phyloP scores from a whole-genome alignment of 169 alveolate genomes.

The Miamiensis avidus region DNA sequence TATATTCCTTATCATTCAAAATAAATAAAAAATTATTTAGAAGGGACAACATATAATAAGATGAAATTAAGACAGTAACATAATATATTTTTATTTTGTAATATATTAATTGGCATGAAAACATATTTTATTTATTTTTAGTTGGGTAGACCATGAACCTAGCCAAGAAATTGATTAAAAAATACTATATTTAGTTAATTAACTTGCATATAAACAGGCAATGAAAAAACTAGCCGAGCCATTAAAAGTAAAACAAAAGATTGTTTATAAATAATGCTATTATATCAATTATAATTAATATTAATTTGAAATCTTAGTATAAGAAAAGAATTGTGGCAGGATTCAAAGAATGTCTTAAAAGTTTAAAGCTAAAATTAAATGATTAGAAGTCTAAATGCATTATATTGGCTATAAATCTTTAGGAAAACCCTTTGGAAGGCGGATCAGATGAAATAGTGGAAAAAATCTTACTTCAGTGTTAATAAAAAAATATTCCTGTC shows the following conservation, averaged over 20 bases:
- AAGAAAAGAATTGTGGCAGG: conserved; percentile 53
- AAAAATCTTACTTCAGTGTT: conserved; percentile 16
- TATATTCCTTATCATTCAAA: neutral
- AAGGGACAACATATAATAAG: conserved; percentile 10
- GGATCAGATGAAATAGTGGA: conserved; percentile 35
- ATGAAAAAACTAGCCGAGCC: conserved; percentile 47
- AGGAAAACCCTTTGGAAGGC: conserved; percentile 29
- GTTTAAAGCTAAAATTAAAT: conserved; percentile 4
- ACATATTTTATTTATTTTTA: too few relatives aligned
- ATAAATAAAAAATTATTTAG: conserved; percentile 4
- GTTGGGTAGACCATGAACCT: conserved; percentile 43
- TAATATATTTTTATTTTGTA: neutral
- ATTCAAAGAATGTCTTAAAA: conserved; percentile 19
- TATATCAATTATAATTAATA: too few relatives aligned
- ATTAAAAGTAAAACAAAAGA: conserved; percentile 16
- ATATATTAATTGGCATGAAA: too few relatives aligned
- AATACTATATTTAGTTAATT: conserved; percentile 19
- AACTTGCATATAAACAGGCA: conserved; percentile 32
- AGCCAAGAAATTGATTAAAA: conserved; percentile 31
- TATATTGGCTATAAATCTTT: conserved; percentile 24
- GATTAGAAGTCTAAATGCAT: conserved; percentile 36
- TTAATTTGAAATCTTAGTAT: neutral
- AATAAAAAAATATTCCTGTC: conserved; percentile 19
- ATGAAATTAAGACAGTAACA: conserved; percentile 11
- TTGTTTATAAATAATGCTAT: too few relatives aligned